phyloP scores from a whole-genome alignment of 2,329 filamentous ascomycete species.

The Penicillium psychrosexuale region DNA sequence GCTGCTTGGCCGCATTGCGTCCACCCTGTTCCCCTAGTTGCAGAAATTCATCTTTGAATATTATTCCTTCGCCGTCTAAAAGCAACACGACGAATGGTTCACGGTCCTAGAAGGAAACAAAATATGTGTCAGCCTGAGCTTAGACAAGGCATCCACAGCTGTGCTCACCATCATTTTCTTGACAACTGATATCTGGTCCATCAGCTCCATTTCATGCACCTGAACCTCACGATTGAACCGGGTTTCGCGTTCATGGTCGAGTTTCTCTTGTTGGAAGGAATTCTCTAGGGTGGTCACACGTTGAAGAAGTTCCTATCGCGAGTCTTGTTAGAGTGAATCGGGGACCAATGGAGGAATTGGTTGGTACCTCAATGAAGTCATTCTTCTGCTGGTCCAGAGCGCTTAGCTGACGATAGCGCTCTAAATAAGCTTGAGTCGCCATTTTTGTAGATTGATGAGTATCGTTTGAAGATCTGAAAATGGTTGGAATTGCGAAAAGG shows the following conservation, averaged over 20 bases:
- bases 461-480: neutral
- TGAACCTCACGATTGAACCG: slow-evolving; percentile 49
- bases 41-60: slow-evolving; percentile 53
- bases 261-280: slow-evolving; percentile 43
- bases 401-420: slow-evolving; percentile 46
- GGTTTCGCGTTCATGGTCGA: slow-evolving; percentile 49
- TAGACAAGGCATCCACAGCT: slow-evolving; percentile 1
- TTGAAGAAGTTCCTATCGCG: slow-evolving; percentile 45
- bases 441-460: slow-evolving; percentile 20
- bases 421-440: slow-evolving; percentile 34
- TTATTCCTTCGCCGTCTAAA: slow-evolving; percentile 55
- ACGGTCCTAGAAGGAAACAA: slow-evolving; percentile 40
- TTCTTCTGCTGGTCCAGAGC: slow-evolving; percentile 48
- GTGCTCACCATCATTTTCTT: slow-evolving; percentile 46
- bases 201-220: slow-evolving; percentile 47
- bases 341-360: slow-evolving; percentile 5
- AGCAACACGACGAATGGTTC: slow-evolving; percentile 55
- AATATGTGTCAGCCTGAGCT: slow-evolving; percentile 6
- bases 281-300: slow-evolving; percentile 45
- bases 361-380: slow-evolving; percentile 46
- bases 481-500: neutral
- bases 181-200: slow-evolving; percentile 45
- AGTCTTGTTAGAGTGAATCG: slow-evolving; percentile 17
- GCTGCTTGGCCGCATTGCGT: slow-evolving; percentile 50
- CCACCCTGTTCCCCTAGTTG: slow-evolving; percentile 53